Percentiles rank a stretch among this genome's conserved stretches.
phyloP scores from a whole-genome alignment of 2,329 filamentous ascomycete species.

The Zymoseptoria tritici region DNA sequence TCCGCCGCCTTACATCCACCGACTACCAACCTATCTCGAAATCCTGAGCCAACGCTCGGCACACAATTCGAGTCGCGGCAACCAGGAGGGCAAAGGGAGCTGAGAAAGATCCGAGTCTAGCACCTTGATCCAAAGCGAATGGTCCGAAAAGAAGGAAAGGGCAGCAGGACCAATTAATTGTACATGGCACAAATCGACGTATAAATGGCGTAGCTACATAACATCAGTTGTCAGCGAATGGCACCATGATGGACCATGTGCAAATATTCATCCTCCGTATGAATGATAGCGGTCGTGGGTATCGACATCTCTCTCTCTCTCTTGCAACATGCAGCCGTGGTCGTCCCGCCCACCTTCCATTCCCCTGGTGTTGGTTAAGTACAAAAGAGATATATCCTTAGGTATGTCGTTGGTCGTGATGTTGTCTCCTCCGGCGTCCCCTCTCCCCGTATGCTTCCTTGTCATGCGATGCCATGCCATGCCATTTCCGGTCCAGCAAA shows the following conservation, averaged over 20 bases:
- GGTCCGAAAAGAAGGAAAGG: neutral
- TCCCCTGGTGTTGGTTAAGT: neutral
- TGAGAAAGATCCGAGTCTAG: neutral
- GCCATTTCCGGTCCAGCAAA: neutral
- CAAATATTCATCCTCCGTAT: neutral
- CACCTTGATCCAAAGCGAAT: conserved; percentile 1
- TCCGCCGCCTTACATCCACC: conserved; percentile 1
- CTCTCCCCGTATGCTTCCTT: no score
- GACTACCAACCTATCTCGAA: conserved; percentile 2
- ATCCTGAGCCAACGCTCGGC: neutral
- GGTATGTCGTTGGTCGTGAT: neutral
- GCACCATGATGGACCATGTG: neutral
- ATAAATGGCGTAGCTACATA: neutral
- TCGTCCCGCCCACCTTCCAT: neutral
- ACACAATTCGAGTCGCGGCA: neutral
- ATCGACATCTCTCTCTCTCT: neutral
- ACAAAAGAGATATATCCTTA: neutral
- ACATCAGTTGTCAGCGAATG: neutral
- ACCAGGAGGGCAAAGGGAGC: neutral
- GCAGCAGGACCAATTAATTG: neutral
- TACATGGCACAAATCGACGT: neutral
- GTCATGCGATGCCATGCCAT: neutral
- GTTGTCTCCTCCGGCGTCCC: neutral
- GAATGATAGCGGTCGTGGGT: conserved; percentile 1
- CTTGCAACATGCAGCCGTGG: neutral